These are phyloP conservation scores for Globisporangium nodosum DNA, from an alignment of 352 stramenopile species.

Conservation along the genomic window DNA sequence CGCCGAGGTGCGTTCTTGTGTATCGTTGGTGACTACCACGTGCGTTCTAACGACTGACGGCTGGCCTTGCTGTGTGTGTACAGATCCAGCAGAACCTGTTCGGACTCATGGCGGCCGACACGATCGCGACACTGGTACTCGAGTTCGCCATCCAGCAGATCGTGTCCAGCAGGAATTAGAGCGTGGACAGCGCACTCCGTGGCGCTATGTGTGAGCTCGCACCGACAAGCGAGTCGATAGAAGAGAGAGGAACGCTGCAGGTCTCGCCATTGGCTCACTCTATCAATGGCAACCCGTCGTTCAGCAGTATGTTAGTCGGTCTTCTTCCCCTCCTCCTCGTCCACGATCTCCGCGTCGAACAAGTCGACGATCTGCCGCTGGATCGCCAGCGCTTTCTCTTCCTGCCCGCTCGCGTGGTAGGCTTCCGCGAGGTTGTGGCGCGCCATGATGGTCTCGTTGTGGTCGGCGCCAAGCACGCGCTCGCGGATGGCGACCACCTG, in stretches of 20 bases:
- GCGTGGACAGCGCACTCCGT: not conserved
- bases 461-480: slow-evolving; percentile 46
- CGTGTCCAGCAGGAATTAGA: slow-evolving; percentile 3
- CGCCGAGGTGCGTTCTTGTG: slow-evolving; percentile 26
- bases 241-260: too few species aligned
- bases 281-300: too few species aligned
- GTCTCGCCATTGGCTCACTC: not conserved
- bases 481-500: slow-evolving; percentile 60
- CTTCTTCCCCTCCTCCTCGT: slow-evolving; percentile 9
- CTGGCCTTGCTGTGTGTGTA: slow-evolving; percentile 3
- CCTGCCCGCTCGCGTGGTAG: slow-evolving; percentile 67
- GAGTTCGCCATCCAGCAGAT: slow-evolving; percentile 27
- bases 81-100: slow-evolving; percentile 40
- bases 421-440: slow-evolving; percentile 78
- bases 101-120: slow-evolving; percentile 51
- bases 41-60: slow-evolving; percentile 1
- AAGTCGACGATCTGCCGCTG: slow-evolving; percentile 80
- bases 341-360: slow-evolving; percentile 43
- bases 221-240: too few species aligned
- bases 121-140: slow-evolving; percentile 38
- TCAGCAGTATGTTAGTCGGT: not conserved
- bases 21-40: slow-evolving; percentile 13
- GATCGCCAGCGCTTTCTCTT: slow-evolving; percentile 70
- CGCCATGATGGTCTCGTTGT: slow-evolving; percentile 83
- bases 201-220: too few species aligned